phyloP scores from a whole-genome alignment of 805 yeast genomes.

The Yamadazyma olivae region DNA sequence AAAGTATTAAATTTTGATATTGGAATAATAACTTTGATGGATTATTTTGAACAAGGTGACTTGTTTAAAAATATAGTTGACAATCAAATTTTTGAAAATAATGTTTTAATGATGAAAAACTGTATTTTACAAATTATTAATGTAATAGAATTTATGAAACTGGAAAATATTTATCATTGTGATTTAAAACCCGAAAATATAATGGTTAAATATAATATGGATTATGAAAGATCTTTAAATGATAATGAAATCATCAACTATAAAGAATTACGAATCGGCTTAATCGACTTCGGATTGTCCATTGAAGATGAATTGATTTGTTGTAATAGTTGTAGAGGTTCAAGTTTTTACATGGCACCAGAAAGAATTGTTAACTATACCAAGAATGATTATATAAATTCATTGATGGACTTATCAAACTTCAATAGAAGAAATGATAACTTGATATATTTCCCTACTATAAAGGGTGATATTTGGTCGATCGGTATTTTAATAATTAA shows the following conservation, averaged over 20 bases:
- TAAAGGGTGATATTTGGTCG: constrained; percentile 81
- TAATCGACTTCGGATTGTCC: constrained; percentile 91
- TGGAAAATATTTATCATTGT: constrained; percentile 34
- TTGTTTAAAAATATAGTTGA: constrained; percentile 84
- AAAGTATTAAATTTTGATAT: constrained; percentile 62
- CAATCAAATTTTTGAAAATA: constrained; percentile 53
- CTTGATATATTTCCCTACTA: constrained; percentile 51
- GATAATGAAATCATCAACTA: constrained; percentile 23
- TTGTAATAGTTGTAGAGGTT: constrained; percentile 78
- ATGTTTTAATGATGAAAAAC: constrained; percentile 46
- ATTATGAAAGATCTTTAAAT: constrained; percentile 18
- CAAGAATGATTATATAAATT: constrained; percentile 24
- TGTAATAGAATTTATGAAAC: constrained; percentile 33
- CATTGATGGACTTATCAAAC: constrained; percentile 29
- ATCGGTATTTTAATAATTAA: constrained; percentile 78
- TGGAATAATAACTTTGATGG: constrained; percentile 75
- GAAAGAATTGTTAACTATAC: constrained; percentile 59
- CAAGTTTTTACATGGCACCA: constrained; percentile 91
- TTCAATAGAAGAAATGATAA: constrained; percentile 10
- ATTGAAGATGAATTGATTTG: constrained; percentile 55
- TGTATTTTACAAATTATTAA: constrained; percentile 40
- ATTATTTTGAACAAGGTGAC: constrained; percentile 82
- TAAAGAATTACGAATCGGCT: constrained; percentile 52
- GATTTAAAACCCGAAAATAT: constrained; percentile 48
- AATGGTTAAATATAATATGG: constrained; percentile 31